phyloP scores from a whole-genome alignment of 2,329 filamentous ascomycete genomes.

The Scytalidium lignicola region DNA sequence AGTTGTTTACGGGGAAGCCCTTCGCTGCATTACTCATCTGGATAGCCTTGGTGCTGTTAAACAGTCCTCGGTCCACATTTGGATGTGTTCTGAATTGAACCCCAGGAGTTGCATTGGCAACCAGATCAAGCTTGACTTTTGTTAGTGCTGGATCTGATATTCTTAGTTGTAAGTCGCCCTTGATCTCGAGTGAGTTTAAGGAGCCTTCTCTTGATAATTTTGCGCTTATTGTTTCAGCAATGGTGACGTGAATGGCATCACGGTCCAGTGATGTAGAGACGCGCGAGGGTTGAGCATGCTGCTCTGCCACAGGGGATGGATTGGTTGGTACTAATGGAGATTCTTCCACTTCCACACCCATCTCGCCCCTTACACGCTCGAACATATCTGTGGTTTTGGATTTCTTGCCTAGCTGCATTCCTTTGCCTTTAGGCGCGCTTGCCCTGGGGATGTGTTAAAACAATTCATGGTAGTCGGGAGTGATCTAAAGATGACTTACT shows the following conservation, averaged over 20 bases:
- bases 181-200: conserved; percentile 81
- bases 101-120: conserved; percentile 70
- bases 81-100: conserved; percentile 94
- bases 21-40: conserved; percentile 85
- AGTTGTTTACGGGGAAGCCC: conserved; percentile 91
- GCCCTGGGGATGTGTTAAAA: conserved; percentile 37
- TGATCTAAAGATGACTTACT: conserved; percentile 46
- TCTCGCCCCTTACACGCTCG: conserved; percentile 85
- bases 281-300: conserved; percentile 44
- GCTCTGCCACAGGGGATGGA: conserved; percentile 46
- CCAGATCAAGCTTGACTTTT: conserved; percentile 82
- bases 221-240: conserved; percentile 86
- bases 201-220: conserved; percentile 84
- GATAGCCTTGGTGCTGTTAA: conserved; percentile 76
- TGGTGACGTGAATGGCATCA: conserved; percentile 80
- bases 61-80: conserved; percentile 86
- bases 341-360: conserved; percentile 82
- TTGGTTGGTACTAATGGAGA: conserved; percentile 59
- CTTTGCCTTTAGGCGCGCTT: conserved; percentile 79
- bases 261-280: conserved; percentile 66
- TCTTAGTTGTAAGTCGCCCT: conserved; percentile 85
- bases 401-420: conserved; percentile 99
- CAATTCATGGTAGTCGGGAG: background rate
- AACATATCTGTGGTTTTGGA: conserved; percentile 97
- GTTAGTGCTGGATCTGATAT: conserved; percentile 85